Evolutionary conservation across 331 rosid species (phyloP), one percentile per base, ranked within the genome.

Genomic region (Malus hybrid): DNA sequence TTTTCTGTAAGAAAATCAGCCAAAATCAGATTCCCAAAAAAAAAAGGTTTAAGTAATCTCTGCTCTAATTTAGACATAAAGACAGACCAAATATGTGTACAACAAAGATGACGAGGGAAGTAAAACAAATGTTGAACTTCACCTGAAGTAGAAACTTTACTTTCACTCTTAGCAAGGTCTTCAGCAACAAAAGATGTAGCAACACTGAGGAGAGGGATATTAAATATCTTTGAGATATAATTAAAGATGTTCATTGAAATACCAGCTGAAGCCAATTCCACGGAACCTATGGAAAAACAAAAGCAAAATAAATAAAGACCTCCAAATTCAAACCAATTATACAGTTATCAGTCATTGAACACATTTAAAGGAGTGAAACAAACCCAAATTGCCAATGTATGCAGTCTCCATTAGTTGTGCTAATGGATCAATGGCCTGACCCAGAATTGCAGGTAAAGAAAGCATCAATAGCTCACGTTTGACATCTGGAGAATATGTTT

Each of bases 121-220:
- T 54, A 33, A 62, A 74, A 16, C 18, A 33, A 54, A 74, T 19
- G 14, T 54, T 69, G 7, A 65, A 73, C 75, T 59, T 60, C 59
- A 91, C 98, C 98, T 87, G 93, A 85, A 83, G 77, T 29, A 80
- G 93, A 78, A 56, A 65, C 74, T 57, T 78, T 71, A 67, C 50
- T 46, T 65, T 85, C 83, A 78, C 69, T 32, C 75, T 88, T 92
- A 33, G 97, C 87, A 68, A 94, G 79, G 83, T 94, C 99, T 78
- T 94, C 93, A 32, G 99, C 99, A 72, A 94, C 99, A 72, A 94
- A 94, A 77, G 99, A 92, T 70, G 99, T 92, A 44, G 99, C 89
- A 67, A 94, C 89, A 76, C 99, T 90, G 29, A 94, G 92, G 67
- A 94, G 93, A 60, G 99, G 99, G 76, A 94, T 92, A 69, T 94